Evolutionary conservation across 495 filamentous ascomycete genomes (phyloP), one percentile per base, ranked within the genome.

Genomic region (Penicillium desertorum): DNA sequence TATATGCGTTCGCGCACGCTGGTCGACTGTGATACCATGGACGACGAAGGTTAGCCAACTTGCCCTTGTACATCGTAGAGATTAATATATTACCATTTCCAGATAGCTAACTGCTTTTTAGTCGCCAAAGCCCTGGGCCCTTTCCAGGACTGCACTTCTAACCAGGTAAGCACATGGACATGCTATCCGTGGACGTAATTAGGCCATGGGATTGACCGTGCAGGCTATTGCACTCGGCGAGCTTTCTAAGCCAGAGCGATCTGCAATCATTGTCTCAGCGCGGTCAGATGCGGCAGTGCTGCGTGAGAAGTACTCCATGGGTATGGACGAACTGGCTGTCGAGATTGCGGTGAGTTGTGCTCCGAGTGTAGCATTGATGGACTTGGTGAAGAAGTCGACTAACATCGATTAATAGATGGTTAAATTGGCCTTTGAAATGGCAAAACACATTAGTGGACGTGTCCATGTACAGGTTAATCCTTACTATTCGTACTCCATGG

Each of bases 121-220:
- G 83, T 86, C 6, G 78, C 81, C n/a, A 75, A 71, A 59, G 64
- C 75, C 16, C 64, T 84, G 0, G 85, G 83, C 12, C 83, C 82
- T 0, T 88, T 87, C 59, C 73, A 77, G 19, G 83, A 88, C 58
- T 86, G 81, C 61, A 88, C 85, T n/a, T 86, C 84, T 3, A 87
- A 87, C 56, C 84, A 86, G 69, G 83, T 84, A 66, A 47, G 63
- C 17, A 1, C 2, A 19, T 32, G 14, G 6, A 29, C 14, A 30
- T 42, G 1, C 27, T 17, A n/a, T 5, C 5, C 23, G 5, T 25
- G 23, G 23, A 25, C 27, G 5, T 29, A 8, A 14, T 32, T 2
- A 16, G n/a, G 12, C 19, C 36, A 29, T 39, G 37, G 32, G 17
- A 7, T 14, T 23, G 25, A 43, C 16, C 5, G 22, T 3, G 1